Evolutionary conservation across 495 filamentous ascomycete genomes (phyloP).

Genomic region (Xylaria scruposa): DNA sequence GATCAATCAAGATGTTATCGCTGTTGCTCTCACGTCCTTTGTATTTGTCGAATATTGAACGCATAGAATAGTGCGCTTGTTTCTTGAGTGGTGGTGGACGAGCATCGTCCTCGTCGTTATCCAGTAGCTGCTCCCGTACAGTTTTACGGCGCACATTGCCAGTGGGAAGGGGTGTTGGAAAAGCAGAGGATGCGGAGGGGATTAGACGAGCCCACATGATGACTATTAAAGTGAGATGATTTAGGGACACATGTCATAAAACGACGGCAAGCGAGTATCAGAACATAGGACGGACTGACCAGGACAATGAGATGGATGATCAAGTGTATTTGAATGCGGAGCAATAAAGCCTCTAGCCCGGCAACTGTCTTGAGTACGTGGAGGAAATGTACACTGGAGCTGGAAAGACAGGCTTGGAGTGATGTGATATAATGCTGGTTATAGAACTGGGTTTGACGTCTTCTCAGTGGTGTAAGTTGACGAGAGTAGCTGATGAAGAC

Average conservation of each 20-base stretch:
- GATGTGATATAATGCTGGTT: background rate
- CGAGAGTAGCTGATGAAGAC: background rate
- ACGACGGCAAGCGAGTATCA: background rate
- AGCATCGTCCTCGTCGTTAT: constrained; percentile 27
- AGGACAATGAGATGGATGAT: background rate
- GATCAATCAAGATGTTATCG: constrained; percentile 15
- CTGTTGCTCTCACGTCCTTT: constrained; percentile 19
- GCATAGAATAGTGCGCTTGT: constrained; percentile 29
- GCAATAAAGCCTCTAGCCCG: background rate
- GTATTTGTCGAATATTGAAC: constrained; percentile 32
- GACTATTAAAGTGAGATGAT: background rate
- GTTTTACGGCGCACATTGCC: constrained; percentile 11
- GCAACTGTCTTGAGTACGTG: background rate
- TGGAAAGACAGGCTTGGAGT: background rate
- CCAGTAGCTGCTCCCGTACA: constrained; percentile 6
- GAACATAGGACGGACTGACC: background rate
- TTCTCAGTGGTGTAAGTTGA: background rate
- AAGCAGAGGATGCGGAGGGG: background rate
- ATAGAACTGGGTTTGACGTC: background rate
- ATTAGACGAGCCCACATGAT: constrained; percentile 22
- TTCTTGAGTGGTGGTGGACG: constrained; percentile 29
- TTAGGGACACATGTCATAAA: background rate
- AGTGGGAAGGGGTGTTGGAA: constrained; percentile 20
- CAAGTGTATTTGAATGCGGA: background rate
- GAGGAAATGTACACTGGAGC: background rate